Percentiles rank a stretch among this genome's conserved stretches.
phyloP scores from a whole-genome alignment of 768 basidiomycete genomes.

The Tricholoma furcatifolium region DNA sequence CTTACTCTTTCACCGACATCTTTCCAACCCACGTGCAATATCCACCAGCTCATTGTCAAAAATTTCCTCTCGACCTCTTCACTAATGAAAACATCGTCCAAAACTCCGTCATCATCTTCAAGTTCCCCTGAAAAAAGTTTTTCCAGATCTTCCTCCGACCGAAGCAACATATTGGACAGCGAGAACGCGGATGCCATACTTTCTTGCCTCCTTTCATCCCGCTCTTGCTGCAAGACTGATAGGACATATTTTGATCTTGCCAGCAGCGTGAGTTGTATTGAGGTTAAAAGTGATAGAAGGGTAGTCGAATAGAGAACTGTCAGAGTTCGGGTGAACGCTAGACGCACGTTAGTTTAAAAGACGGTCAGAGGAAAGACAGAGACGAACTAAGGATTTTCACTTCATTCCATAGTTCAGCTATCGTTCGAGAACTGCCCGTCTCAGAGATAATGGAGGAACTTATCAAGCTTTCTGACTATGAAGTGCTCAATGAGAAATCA shows the following conservation, averaged over 20 bases:
- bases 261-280: conserved; percentile 82
- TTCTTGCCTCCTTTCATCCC: conserved; percentile 54
- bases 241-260: conserved; percentile 79
- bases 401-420: conserved; percentile 88
- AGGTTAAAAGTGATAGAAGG: conserved; percentile 82
- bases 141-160: conserved; percentile 23
- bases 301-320: conserved; percentile 86
- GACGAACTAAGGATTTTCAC: conserved; percentile 80
- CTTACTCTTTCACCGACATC: conserved; percentile 74
- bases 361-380: not conserved
- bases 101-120: conserved; percentile 21
- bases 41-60: conserved; percentile 90
- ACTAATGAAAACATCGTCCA: conserved; percentile 32
- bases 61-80: conserved; percentile 79
- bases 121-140: conserved; percentile 19
- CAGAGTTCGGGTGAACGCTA: conserved; percentile 86
- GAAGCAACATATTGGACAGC: conserved; percentile 34
- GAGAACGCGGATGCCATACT: conserved; percentile 40
- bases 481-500: not conserved
- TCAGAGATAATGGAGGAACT: conserved; percentile 31
- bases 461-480: conserved; percentile 32
- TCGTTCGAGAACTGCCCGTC: conserved; percentile 46
- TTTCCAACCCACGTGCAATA: conserved; percentile 90
- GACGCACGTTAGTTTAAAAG: not conserved
- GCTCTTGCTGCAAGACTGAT: conserved; percentile 60